These are phyloP conservation scores for Friedmanniomyces simplex DNA, from an alignment of 495 filamentous ascomycete genomes.

Conservation along the genomic window DNA sequence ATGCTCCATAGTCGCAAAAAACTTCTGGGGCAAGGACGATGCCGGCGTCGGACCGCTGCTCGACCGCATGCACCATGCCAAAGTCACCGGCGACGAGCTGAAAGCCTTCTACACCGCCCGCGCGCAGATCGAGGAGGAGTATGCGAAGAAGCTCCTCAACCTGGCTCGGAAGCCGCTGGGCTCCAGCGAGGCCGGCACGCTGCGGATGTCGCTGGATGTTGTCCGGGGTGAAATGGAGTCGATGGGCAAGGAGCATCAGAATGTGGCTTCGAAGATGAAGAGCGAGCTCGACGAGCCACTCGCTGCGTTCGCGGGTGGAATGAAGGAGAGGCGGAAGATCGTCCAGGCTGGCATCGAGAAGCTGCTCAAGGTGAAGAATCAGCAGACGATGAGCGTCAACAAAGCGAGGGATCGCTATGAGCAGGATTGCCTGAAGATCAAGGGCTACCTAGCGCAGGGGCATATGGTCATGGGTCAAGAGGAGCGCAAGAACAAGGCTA, in stretches of 20 bases:
- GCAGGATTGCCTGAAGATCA: conserved; percentile 95
- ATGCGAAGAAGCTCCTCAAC: conserved; percentile 78
- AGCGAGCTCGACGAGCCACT: conserved; percentile 93
- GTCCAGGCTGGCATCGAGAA: conserved; percentile 89
- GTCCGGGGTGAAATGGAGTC: conserved; percentile 86
- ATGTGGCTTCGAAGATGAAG: conserved; percentile 88
- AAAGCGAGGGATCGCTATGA: conserved; percentile 94
- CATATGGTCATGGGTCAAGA: conserved; percentile 99
- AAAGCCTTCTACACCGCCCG: conserved; percentile 87
- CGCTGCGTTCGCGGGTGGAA: conserved; percentile 77
- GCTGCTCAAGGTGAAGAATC: conserved; percentile 79
- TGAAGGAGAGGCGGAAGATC: conserved; percentile 94
- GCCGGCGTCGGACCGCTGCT: conserved; percentile 87
- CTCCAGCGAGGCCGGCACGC: conserved; percentile 74
- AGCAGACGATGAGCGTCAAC: conserved; percentile 83
- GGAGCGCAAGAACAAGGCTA: conserved; percentile 97
- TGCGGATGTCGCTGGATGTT: conserved; percentile 73
- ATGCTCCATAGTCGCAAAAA: conserved; percentile 69
- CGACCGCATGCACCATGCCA: conserved; percentile 92
- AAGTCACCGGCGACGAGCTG: conserved; percentile 89
- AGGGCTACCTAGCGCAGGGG: conserved; percentile 94
- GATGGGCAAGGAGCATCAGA: conserved; percentile 86
- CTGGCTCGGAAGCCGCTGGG: conserved; percentile 83
- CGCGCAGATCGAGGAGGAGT: conserved; percentile 93
- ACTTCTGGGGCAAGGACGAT: conserved; percentile 99